These are phyloP conservation scores for Penicillium verrucosum DNA, from an alignment of 2,329 filamentous ascomycete species.

Conservation along the genomic window DNA sequence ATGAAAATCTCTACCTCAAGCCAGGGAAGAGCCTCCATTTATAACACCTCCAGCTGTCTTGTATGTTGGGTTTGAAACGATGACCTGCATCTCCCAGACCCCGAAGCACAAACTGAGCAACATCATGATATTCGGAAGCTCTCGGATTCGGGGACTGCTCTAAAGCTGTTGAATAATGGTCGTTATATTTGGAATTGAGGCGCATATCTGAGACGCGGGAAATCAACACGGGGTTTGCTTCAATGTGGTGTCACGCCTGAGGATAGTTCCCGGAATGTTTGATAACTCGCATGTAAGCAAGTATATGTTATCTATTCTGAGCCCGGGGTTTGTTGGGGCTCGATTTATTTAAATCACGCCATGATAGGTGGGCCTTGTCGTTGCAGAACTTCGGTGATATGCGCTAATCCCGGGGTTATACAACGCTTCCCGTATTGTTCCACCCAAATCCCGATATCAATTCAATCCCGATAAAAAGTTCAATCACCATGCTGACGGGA, in stretches of 20 bases:
- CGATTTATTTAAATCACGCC: not conserved
- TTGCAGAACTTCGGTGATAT: not conserved
- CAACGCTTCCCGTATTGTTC: not conserved
- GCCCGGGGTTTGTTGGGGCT: constrained; percentile 4
- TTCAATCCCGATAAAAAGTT: not conserved
- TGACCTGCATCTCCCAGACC: not conserved
- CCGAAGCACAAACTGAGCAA: not conserved
- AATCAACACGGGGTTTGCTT: not conserved
- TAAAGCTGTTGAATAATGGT: not conserved
- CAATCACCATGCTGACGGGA: too few relatives aligned
- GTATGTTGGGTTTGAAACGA: not conserved
- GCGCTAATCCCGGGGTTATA: constrained; percentile 2
- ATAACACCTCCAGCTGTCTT: not conserved
- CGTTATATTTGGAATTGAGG: not conserved
- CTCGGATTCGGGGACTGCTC: constrained; percentile 1
- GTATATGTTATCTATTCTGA: not conserved
- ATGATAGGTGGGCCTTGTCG: not conserved
- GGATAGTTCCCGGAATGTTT: not conserved
- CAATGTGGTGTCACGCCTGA: not conserved
- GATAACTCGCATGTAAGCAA: not conserved
- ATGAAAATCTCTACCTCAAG: not conserved
- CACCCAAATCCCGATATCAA: constrained; percentile 3
- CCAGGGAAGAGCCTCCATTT: not conserved
- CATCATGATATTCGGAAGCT: constrained; percentile 2
- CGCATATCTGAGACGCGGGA: not conserved